These are phyloP conservation scores for Amylostereum areolatum DNA, from an alignment of 1,284 basidiomycete genomes.

Conservation along the genomic window DNA sequence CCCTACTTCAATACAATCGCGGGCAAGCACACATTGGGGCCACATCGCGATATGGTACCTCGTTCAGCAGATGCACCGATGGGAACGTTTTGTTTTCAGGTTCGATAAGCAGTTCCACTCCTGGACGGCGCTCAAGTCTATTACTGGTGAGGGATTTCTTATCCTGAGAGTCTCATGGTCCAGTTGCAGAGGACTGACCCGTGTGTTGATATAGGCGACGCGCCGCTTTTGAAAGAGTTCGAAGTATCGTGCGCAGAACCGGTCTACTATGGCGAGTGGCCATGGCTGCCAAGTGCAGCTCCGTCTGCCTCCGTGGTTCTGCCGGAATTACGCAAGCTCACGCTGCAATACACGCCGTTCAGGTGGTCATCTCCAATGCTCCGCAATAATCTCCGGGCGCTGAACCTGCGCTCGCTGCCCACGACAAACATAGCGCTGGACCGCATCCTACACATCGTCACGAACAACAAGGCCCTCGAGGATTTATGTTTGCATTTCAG, in stretches of 20 bases:
- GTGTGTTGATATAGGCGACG: conserved; percentile 42
- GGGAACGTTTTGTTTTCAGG: conserved; percentile 72
- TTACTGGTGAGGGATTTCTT: conserved; percentile 46
- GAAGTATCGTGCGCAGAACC: conserved; percentile 68
- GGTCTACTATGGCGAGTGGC: conserved; percentile 56
- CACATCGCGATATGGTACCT: conserved; percentile 73
- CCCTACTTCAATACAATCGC: conserved; percentile 17
- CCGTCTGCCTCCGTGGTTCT: conserved; percentile 32
- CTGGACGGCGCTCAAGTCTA: conserved; percentile 59
- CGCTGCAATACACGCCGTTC: conserved; percentile 66
- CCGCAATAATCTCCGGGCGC: conserved; percentile 43
- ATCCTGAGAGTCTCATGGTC: neutral
- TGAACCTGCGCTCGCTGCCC: conserved; percentile 61
- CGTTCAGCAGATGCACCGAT: conserved; percentile 70
- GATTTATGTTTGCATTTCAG: conserved; percentile 54
- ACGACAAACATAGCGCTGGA: conserved; percentile 56
- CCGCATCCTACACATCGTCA: conserved; percentile 55
- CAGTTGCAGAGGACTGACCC: neutral
- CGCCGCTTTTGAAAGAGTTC: conserved; percentile 67
- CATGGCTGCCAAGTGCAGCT: conserved; percentile 57
- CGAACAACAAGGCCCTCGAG: conserved; percentile 49
- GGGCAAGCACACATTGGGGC: conserved; percentile 61
- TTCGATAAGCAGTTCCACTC: conserved; percentile 71
- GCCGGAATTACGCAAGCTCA: conserved; percentile 45
- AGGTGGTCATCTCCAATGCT: conserved; percentile 69